Base-by-base conservation (phyloP, 2,329 filamentous ascomycete species). In the Aspergillus aculeatus region DNA sequence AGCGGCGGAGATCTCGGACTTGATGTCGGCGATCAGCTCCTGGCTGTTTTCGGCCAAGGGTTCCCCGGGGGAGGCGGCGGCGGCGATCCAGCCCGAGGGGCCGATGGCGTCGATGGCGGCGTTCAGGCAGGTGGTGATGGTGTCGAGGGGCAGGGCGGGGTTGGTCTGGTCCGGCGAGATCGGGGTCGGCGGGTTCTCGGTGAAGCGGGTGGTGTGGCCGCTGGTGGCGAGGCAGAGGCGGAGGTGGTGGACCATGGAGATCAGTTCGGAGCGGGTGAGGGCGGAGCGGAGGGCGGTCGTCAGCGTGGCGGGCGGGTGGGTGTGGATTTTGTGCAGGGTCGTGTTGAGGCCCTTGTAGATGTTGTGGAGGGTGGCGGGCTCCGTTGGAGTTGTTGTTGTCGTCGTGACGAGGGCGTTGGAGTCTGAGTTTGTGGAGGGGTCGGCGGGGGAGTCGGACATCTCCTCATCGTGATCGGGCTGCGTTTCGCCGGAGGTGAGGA, bases 51-150 rank as follows among this genome's bases (percentile, higher is more conserved):
- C 73, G 47, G 71, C 68, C 32, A 74, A 10, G 32, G 11, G 11
- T 16, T 35, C 32, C 32, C 11, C 32, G 11, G 32, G 66, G 19
- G 66, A 68, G 5, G 73, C 68, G n/a, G 75, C 75, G 16, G 75
- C 77, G 10, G 77, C 73, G 53, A 80, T 75, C 78, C 78, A 80
- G 49, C 79, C 80, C 3, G 77, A 77, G 2, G 80, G 78, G 5
- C 80, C 80, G 31, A 82, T 73, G 49, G 77, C 77, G 64, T 82
- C 80, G 47, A 82, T 72, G 35, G 78, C 76, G 59, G 75, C 76
- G 59, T 75, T 80, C 32, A 82, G 69, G 23, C 79, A 64, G 59
- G 75, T 73, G 47, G 76, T 68, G 51, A 79, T 78, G 12, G 72
- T 73, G 52, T 73, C 61, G 21, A 80, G 73, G 23, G 71, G 67